Evolutionary conservation across 139 green algal species (phyloP).

Genomic region (Chlamydomonas applanata): DNA sequence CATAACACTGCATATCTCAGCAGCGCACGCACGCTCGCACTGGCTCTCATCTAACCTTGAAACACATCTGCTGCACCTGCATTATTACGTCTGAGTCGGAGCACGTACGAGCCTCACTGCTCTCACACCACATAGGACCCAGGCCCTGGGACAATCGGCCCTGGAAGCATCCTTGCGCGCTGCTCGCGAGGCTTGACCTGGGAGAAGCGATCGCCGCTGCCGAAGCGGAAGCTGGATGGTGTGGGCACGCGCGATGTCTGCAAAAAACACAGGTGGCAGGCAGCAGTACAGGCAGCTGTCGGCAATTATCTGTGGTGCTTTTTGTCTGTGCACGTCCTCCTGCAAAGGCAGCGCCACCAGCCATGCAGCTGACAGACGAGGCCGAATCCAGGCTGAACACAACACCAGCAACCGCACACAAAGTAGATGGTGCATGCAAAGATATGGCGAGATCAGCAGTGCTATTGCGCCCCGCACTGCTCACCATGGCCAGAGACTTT

Average conservation of each 20-base stretch:
- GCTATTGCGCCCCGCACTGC: neutral
- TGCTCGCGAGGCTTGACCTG: constrained; percentile 23
- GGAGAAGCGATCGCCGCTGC: constrained; percentile 40
- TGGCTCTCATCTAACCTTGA: too few relatives aligned
- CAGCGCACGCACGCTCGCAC: too few relatives aligned
- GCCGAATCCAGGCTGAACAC: too few relatives aligned
- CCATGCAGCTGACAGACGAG: neutral
- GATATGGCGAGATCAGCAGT: neutral
- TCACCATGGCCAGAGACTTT: neutral
- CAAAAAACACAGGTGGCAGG: neutral
- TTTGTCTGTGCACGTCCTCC: too few relatives aligned
- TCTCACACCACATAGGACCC: constrained; percentile 36
- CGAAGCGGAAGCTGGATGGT: constrained; percentile 24
- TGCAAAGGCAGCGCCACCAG: neutral
- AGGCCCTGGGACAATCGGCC: constrained; percentile 24
- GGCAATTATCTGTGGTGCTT: too few relatives aligned
- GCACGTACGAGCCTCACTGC: too few relatives aligned
- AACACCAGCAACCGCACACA: too few relatives aligned
- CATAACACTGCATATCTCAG: too few relatives aligned
- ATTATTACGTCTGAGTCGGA: too few relatives aligned
- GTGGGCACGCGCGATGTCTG: constrained; percentile 10
- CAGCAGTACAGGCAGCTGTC: neutral
- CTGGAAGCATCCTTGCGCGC: constrained; percentile 30
- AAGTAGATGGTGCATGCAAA: neutral
- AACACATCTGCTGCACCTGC: too few relatives aligned